A percentile compares a stretch with the other conserved stretches of the same genome.
phyloP scores from a whole-genome alignment of 768 basidiomycete genomes.

The Lactifluus pinguis region DNA sequence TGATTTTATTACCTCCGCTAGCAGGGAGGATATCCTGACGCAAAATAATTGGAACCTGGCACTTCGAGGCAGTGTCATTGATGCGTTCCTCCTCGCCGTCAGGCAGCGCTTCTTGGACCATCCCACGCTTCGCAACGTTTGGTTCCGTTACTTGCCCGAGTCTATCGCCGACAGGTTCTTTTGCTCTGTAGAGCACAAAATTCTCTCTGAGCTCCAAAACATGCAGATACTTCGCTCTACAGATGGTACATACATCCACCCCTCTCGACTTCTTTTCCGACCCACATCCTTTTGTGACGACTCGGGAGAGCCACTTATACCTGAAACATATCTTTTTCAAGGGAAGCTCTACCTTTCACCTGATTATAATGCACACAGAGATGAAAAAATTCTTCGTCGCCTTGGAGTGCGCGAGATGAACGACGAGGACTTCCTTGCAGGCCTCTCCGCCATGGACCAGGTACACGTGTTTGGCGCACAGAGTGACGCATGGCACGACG shows the following conservation, averaged over 20 bases:
- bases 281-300: neutral
- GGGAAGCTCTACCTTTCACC: conserved; percentile 6
- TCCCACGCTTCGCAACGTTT: conserved; percentile 18
- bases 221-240: conserved; percentile 17
- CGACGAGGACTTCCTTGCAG: neutral
- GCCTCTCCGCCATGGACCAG: conserved; percentile 7
- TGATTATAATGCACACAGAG: conserved; percentile 3
- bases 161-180: conserved; percentile 18
- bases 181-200: conserved; percentile 5
- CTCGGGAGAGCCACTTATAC: conserved; percentile 2
- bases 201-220: conserved; percentile 3
- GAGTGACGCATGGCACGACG: conserved; percentile 9
- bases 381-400: neutral
- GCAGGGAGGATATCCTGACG: conserved; percentile 23
- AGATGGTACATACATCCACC: conserved; percentile 9
- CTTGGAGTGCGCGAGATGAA: conserved; percentile 17
- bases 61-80: conserved; percentile 19
- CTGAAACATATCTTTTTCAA: neutral
- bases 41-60: conserved; percentile 21
- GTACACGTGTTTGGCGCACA: neutral
- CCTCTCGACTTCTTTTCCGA: conserved; percentile 10
- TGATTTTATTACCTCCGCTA: conserved; percentile 25
- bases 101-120: conserved; percentile 9
- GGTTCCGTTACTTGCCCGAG: conserved; percentile 24
- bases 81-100: conserved; percentile 22